These are phyloP conservation scores for Oemleria cerasiformis DNA, from an alignment of 306 rosid genomes.

Conservation along the genomic window DNA sequence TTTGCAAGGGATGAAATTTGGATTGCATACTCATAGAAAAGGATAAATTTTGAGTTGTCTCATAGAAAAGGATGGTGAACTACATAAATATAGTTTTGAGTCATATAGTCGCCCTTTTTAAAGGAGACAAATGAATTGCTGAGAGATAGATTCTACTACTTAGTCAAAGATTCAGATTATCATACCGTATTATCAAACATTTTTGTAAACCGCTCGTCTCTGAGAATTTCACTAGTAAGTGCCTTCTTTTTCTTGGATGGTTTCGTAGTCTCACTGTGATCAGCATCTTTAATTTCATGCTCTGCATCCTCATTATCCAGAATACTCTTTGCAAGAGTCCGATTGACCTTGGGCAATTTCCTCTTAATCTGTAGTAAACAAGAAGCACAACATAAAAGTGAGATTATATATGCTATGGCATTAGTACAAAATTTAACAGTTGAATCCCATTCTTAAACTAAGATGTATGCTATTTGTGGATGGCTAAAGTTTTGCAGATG, in stretches of 20 bases:
- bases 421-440: background rate
- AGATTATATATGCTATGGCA: too few species aligned
- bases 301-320: slow-evolving; percentile 58
- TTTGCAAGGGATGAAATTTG: background rate
- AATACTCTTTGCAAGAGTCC: slow-evolving; percentile 61
- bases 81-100: background rate
- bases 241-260: slow-evolving; percentile 74
- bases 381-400: background rate
- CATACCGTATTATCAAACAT: slow-evolving; percentile 65
- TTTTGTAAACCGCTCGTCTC: slow-evolving; percentile 65
- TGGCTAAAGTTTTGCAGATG: background rate
- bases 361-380: slow-evolving; percentile 56
- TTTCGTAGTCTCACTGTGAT: slow-evolving; percentile 50
- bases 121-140: background rate
- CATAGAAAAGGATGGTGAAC: background rate
- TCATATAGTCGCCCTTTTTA: too few species aligned
- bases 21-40: background rate
- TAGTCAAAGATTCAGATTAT: slow-evolving; percentile 10
- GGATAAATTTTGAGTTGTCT: background rate
- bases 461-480: background rate
- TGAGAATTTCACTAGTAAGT: slow-evolving; percentile 46
- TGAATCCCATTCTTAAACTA: background rate
- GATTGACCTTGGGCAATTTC: slow-evolving; percentile 80
- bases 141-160: too few species aligned
- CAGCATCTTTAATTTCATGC: slow-evolving; percentile 45